Percentiles rank a stretch among this genome's conserved stretches.
Evolutionary conservation across 495 filamentous ascomycete species (phyloP).

Genomic region (Neurospora discreta): DNA sequence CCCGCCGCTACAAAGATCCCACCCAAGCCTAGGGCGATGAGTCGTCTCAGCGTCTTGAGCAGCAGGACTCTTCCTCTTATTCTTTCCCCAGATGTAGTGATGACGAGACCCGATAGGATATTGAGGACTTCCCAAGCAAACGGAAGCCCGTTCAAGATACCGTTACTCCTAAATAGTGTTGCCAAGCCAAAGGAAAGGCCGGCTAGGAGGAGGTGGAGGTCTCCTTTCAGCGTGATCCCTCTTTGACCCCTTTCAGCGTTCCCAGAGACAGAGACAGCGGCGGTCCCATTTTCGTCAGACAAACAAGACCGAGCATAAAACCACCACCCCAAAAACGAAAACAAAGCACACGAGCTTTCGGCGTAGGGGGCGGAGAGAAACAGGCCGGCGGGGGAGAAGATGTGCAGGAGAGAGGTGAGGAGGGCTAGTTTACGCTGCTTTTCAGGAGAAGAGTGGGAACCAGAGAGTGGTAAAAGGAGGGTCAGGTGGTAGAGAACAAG

Average conservation of each 20-base stretch:
- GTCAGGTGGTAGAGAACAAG: conserved; percentile 57
- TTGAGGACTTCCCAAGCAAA: conserved; percentile 30
- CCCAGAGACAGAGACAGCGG: conserved; percentile 9
- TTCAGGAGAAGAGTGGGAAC: not conserved
- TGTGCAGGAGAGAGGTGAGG: conserved; percentile 58
- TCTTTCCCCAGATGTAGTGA: not conserved
- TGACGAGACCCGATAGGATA: conserved; percentile 39
- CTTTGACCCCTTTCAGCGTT: not conserved
- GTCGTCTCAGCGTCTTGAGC: conserved; percentile 29
- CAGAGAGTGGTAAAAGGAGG: conserved; percentile 28
- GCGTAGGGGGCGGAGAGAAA: conserved; percentile 84
- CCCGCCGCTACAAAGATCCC: conserved; percentile 58
- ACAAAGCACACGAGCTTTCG: conserved; percentile 68
- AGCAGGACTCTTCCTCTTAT: conserved; percentile 2
- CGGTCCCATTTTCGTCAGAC: conserved; percentile 7
- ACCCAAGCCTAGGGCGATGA: conserved; percentile 46
- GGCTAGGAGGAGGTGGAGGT: conserved; percentile 39
- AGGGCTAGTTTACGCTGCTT: conserved; percentile 42
- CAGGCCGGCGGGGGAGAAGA: conserved; percentile 75
- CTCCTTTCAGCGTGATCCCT: conserved; percentile 11
- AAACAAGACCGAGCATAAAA: conserved; percentile 51
- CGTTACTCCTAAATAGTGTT: conserved; percentile 74
- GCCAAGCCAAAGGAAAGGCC: conserved; percentile 64
- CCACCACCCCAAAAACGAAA: conserved; percentile 64
- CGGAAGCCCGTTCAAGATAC: conserved; percentile 64